Percentiles rank a stretch among this genome's conserved stretches.
Evolutionary conservation across 139 green algal genomes (phyloP).

Genomic region (Zygnema circumcarinatum): DNA sequence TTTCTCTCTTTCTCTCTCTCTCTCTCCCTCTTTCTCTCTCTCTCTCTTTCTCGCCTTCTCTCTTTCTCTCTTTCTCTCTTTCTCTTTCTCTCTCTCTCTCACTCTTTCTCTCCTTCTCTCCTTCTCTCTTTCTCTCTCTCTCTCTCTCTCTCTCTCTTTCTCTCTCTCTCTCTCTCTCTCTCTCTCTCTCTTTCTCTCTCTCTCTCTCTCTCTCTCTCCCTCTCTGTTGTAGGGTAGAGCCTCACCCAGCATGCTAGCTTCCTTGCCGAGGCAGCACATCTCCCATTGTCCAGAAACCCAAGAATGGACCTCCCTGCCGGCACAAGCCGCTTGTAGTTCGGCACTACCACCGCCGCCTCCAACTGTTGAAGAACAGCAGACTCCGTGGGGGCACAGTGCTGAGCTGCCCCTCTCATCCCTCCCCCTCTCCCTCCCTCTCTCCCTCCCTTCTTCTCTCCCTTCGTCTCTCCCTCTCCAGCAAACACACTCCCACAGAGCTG

Average conservation of each 20-base stretch:
- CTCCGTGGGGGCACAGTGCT: conserved; percentile 37
- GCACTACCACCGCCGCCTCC: conserved; percentile 11
- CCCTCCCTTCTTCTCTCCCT: neutral
- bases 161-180: too few species aligned
- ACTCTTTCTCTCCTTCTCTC: too few species aligned
- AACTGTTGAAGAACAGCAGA: conserved; percentile 32
- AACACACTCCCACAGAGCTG: conserved; percentile 9
- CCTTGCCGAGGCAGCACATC: neutral
- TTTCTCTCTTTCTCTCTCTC: too few species aligned
- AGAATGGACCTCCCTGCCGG: neutral
- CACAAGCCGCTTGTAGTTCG: conserved; percentile 37
- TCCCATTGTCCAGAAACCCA: neutral
- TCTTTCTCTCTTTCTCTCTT: too few species aligned
- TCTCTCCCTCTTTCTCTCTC: too few species aligned
- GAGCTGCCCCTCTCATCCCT: neutral
- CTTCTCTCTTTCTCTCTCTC: too few species aligned
- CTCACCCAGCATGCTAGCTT: conserved; percentile 44
- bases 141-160: too few species aligned
- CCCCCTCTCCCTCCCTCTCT: neutral
- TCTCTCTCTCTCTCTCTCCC: too few species aligned
- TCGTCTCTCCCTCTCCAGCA: neutral
- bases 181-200: too few species aligned
- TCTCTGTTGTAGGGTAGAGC: too few species aligned
- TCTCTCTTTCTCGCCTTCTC: too few species aligned
- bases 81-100: too few species aligned